Evolutionary conservation across 768 basidiomycete species (phyloP).

Genomic region (Suillus discolor): DNA sequence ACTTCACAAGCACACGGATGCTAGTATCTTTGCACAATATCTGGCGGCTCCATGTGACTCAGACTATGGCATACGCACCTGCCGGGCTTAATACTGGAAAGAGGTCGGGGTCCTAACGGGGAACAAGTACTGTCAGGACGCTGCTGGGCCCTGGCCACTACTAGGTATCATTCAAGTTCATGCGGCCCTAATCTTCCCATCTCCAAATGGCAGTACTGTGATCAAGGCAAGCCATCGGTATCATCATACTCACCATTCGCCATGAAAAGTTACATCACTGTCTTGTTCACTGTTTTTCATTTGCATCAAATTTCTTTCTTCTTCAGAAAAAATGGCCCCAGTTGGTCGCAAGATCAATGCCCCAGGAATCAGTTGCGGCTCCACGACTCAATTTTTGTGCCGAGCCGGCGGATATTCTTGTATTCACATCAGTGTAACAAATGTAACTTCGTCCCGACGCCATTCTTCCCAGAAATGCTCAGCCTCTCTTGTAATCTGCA

Average conservation of each 20-base stretch:
- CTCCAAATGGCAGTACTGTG: not conserved
- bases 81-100: not conserved
- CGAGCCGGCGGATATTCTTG: slow-evolving; percentile 20
- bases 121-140: not conserved
- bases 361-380: not conserved
- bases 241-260: not conserved
- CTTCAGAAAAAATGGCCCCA: too few relatives aligned
- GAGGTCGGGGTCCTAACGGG: not conserved
- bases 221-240: not conserved
- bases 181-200: not conserved
- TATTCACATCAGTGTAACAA: slow-evolving; percentile 12
- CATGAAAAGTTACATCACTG: not conserved
- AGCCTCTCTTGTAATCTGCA: not conserved
- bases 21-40: not conserved
- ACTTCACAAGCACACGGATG: not conserved
- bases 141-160: not conserved
- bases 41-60: not conserved
- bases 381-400: not conserved
- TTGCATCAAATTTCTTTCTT: too few relatives aligned
- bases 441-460: not conserved
- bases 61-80: not conserved
- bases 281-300: not conserved
- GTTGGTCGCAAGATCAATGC: not conserved
- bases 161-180: not conserved
- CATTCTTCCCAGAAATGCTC: not conserved